Evolutionary conservation across 345 rosid genomes (phyloP), one percentile per base, ranked within the genome.

Genomic region (Boechera retrofracta): DNA sequence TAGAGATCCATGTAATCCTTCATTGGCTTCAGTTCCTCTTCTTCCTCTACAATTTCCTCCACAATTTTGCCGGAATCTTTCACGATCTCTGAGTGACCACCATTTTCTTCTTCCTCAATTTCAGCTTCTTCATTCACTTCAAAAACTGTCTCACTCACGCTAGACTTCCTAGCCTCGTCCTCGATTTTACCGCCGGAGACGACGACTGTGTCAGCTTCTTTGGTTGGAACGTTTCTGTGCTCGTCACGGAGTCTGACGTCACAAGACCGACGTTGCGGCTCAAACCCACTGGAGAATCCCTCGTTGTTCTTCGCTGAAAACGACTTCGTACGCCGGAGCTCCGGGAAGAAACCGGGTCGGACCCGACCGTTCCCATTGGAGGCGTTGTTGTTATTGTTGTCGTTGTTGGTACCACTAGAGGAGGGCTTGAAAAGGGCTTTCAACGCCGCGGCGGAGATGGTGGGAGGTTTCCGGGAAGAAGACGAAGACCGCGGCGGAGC

Each of bases 221-320:
- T 80, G 33, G 57, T 80, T 11, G 63, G 32, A 57, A 82, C 64
- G 71, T 77, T 83, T 44, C 86, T 73, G 47, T 77, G 87, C 85
- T 87, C 87, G 80, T 89, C 98, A 10, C 86, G 93, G 52, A 69
- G 97, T 81, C 92, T 81, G 64, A 95, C 96, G 89, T 95, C 99
- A 64, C 99, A 95, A 61, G 99, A 95, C 67, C 85, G 86, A 74
- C 99, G 85, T 83, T 95, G 98, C 0, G 98, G 98, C 91, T 95
- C 99, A 49, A 84, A 84, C 16, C 83, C 85, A 48, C 89, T 91
- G 28, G 94, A 85, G 68, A 89, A 83, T 2, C 91, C 92, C 73
- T 92, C 97, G 87, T 91, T 95, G 74, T 88, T 95, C 13, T 97
- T 91, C 3, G 96, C 98, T 0, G 99, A 92, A 69, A 91, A 95